These are phyloP conservation scores for Graphilbum ipis-grandicollis DNA, from an alignment of 2,329 filamentous ascomycete species.

Conservation along the genomic window DNA sequence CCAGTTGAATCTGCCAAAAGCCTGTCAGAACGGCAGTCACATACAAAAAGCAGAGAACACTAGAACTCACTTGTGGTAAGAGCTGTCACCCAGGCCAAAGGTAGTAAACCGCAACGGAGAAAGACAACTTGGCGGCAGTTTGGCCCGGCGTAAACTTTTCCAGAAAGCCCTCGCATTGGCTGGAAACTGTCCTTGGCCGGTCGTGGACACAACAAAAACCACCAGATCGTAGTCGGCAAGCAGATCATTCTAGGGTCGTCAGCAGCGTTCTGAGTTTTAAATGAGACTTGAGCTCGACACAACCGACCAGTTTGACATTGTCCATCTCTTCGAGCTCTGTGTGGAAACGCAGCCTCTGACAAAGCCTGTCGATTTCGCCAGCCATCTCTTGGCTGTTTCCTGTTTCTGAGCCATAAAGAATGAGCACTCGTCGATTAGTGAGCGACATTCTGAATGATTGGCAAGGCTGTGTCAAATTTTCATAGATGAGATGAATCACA, in stretches of 20 bases:
- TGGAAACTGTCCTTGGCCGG: slow-evolving; percentile 86
- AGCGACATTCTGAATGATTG: slow-evolving; percentile 6
- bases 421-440: slow-evolving; percentile 31
- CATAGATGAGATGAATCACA: no score
- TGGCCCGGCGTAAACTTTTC: slow-evolving; percentile 67
- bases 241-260: slow-evolving; percentile 23
- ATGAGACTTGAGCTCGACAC: slow-evolving; percentile 18
- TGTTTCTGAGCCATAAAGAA: slow-evolving; percentile 89
- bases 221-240: slow-evolving; percentile 35
- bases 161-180: slow-evolving; percentile 70
- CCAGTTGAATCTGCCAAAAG: slow-evolving; percentile 61
- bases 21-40: neutral
- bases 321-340: slow-evolving; percentile 66
- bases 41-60: no score
- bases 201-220: slow-evolving; percentile 76
- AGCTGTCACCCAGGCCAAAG: slow-evolving; percentile 88
- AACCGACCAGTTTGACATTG: slow-evolving; percentile 54
- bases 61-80: slow-evolving; percentile 67
- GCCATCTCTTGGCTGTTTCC: slow-evolving; percentile 88
- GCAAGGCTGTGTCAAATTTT: no score
- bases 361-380: slow-evolving; percentile 59
- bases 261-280: neutral
- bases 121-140: slow-evolving; percentile 55
- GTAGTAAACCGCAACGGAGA: slow-evolving; percentile 55
- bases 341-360: slow-evolving; percentile 62